Percentiles rank a stretch among this genome's conserved stretches.
These are phyloP conservation scores for Saturnispora silvae DNA, from an alignment of 805 yeast species.

Conservation along the genomic window DNA sequence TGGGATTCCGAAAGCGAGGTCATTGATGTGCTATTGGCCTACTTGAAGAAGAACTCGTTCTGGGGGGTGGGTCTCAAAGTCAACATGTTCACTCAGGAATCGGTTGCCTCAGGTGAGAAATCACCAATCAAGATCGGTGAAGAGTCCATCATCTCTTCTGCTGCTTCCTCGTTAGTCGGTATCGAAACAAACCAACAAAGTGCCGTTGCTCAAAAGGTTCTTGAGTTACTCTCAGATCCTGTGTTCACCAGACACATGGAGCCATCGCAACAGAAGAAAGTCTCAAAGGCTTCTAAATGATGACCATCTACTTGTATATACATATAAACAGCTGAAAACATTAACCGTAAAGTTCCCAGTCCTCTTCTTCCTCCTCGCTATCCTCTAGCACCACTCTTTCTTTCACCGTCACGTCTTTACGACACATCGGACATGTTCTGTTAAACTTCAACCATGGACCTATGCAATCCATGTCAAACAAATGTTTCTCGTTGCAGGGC, in stretches of 20 bases:
- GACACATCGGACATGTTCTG: slow-evolving; percentile 77
- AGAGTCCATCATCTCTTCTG: slow-evolving; percentile 8
- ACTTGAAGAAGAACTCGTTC: slow-evolving; percentile 63
- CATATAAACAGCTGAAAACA: neutral
- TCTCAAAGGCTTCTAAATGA: slow-evolving; percentile 6
- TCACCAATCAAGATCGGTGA: slow-evolving; percentile 28
- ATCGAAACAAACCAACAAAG: slow-evolving; percentile 16
- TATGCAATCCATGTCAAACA: slow-evolving; percentile 82
- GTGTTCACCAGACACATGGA: slow-evolving; percentile 50
- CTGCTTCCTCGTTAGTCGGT: slow-evolving; percentile 9
- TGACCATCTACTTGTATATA: neutral
- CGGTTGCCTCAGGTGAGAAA: slow-evolving; percentile 27
- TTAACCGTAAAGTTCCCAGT: slow-evolving; percentile 72
- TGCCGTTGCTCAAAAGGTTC: slow-evolving; percentile 55
- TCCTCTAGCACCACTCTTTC: slow-evolving; percentile 30
- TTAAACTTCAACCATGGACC: slow-evolving; percentile 77
- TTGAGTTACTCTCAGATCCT: slow-evolving; percentile 61
- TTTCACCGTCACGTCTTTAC: slow-evolving; percentile 55
- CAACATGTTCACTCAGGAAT: slow-evolving; percentile 45
- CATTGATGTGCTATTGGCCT: slow-evolving; percentile 71
- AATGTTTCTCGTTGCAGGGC: slow-evolving; percentile 58
- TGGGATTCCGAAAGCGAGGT: slow-evolving; percentile 83
- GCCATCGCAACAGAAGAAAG: slow-evolving; percentile 15
- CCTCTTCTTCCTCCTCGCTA: slow-evolving; percentile 57
- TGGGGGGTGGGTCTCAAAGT: slow-evolving; percentile 83